Evolutionary conservation across 2,329 filamentous ascomycete species (phyloP), one percentile per base, ranked within the genome.

Genomic region (Epichloe sylvatica): DNA sequence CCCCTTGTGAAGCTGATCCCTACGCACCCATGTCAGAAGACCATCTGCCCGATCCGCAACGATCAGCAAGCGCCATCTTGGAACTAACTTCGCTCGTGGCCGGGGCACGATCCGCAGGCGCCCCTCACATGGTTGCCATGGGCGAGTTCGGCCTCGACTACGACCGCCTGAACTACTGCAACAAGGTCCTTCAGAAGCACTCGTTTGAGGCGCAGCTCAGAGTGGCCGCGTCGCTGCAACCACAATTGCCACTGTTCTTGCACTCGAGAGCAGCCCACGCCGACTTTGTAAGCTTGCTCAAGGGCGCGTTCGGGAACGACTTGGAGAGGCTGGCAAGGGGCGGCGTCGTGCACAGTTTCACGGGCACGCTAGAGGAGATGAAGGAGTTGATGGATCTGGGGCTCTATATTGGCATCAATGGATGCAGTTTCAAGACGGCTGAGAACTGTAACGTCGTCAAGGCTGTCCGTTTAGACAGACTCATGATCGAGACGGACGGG

Each of bases 141-240:
- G 92, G 92, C 45, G 92, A 98, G 67, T 88, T 98, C 54, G 92
- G 92, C 2, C 82, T 98, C 4, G 92, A 98, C 68, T 98, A 97
- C 63, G 92, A 98, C 68, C 81, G 92, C 2, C 71, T 98, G 36
- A 85, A 87, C 59, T 83, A 90, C 59, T 89, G 86, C 60, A 79
- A 83, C 38, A 86, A 83, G 60, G 81, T 83, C 23, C 77, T 83
- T 15, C 92, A 98, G 66, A 72, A 90, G 33, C 83, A 88, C 61
- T 89, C 87, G 52, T 98, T 98, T 64, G 80, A 82, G 40, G 77
- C 78, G 6, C 92, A 98, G 64, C 76, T 97, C 4, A 77, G 84
- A 51, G 73, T 97, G 3, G 89, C 86, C 0, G 77, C 84, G 5
- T 76, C 68, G 2, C 64, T 78, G n/a, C 54, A 80, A 45, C 76